These are phyloP conservation scores for Plenodomus lindquistii DNA, from an alignment of 2,329 filamentous ascomycete species.

Conservation along the genomic window DNA sequence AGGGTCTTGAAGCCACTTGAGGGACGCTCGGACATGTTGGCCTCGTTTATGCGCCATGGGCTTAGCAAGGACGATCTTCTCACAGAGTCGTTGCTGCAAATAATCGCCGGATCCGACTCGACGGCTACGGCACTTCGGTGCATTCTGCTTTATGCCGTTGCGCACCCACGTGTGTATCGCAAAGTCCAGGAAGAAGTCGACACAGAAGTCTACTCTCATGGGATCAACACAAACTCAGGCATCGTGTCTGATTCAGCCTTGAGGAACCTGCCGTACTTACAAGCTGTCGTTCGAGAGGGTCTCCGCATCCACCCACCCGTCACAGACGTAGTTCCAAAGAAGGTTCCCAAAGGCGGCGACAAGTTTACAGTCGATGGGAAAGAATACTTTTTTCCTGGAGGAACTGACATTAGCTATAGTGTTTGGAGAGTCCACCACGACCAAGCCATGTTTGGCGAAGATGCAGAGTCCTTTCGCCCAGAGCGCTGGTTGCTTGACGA, in stretches of 20 bases:
- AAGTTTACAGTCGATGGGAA: slow-evolving; percentile 21
- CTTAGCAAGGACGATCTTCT: slow-evolving; percentile 45
- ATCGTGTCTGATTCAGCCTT: slow-evolving; percentile 54
- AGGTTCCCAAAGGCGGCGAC: slow-evolving; percentile 33
- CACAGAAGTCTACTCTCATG: slow-evolving; percentile 31
- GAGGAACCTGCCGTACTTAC: slow-evolving; percentile 47
- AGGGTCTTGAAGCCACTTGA: slow-evolving; percentile 42
- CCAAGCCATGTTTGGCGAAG: slow-evolving; percentile 34
- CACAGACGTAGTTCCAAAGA: slow-evolving; percentile 29
- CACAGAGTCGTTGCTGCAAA: slow-evolving; percentile 49
- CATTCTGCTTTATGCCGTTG: slow-evolving; percentile 56
- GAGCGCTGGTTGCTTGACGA: slow-evolving; percentile 51
- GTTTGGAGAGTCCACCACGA: slow-evolving; percentile 24
- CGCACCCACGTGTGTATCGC: slow-evolving; percentile 50
- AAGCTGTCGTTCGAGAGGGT: slow-evolving; percentile 52
- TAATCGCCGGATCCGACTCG: slow-evolving; percentile 61
- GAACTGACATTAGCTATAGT: slow-evolving; percentile 31
- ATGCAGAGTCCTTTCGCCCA: slow-evolving; percentile 51
- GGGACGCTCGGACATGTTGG: slow-evolving; percentile 57
- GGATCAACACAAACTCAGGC: slow-evolving; percentile 10
- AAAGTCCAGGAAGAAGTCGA: slow-evolving; percentile 53
- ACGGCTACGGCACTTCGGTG: slow-evolving; percentile 59
- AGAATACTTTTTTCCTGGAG: slow-evolving; percentile 28
- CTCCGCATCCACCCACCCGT: slow-evolving; percentile 46
- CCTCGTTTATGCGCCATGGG: slow-evolving; percentile 53